Evolutionary conservation across 768 basidiomycete species (phyloP).

Genomic region (Amanita muscaria): DNA sequence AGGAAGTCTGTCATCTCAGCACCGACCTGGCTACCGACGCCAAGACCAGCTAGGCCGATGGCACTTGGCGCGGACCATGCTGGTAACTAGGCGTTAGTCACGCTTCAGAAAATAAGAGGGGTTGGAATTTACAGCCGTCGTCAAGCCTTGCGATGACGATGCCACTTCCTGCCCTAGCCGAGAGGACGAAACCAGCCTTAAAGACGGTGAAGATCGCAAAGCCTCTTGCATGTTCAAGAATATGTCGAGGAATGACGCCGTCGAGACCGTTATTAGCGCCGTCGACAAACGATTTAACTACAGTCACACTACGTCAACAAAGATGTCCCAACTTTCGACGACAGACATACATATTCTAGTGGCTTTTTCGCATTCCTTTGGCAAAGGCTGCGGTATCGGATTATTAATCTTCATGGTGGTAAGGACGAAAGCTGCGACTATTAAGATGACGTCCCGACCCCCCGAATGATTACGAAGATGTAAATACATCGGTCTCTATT

Average conservation of each 20-base stretch:
- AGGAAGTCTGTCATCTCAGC: conserved; percentile 90
- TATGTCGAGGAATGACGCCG: conserved; percentile 46
- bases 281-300: conserved; percentile 83
- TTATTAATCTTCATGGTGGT: conserved; percentile 36
- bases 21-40: conserved; percentile 76
- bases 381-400: conserved; percentile 49
- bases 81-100: conserved; percentile 19
- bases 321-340: conserved; percentile 6
- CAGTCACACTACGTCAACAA: conserved; percentile 4
- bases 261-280: conserved; percentile 76
- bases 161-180: conserved; percentile 77
- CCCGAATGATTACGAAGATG: not conserved
- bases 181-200: conserved; percentile 68
- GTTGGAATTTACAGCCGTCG: conserved; percentile 60
- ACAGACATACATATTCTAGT: conserved; percentile 67
- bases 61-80: conserved; percentile 94
- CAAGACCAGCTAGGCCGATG: conserved; percentile 87
- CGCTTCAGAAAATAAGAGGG: conserved; percentile 3
- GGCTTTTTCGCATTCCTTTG: conserved; percentile 83
- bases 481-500: not conserved
- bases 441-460: not conserved
- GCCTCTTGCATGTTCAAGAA: conserved; percentile 48
- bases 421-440: not conserved
- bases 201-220: conserved; percentile 90
- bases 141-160: conserved; percentile 79